Evolutionary conservation across 257 asterid species (phyloP).

Genomic region (Fraxinus americana): DNA sequence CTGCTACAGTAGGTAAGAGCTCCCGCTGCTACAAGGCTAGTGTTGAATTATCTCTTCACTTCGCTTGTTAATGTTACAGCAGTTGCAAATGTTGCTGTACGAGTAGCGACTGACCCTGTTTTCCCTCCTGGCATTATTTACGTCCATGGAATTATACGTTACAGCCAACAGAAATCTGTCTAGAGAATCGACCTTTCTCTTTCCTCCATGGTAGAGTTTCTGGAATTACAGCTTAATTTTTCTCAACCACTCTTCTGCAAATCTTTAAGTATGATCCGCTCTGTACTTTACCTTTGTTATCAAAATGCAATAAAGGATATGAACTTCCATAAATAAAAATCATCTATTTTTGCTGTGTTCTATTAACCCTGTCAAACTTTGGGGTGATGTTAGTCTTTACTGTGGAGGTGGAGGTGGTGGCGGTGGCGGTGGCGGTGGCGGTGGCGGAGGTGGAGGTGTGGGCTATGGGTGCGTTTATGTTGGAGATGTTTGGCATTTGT

Average conservation of each 20-base stretch:
- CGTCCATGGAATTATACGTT: slow-evolving; percentile 66
- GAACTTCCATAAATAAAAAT: too few species aligned
- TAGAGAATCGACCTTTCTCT: background rate
- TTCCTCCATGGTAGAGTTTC: background rate
- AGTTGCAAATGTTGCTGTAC: slow-evolving; percentile 82
- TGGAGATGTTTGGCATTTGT: too few species aligned
- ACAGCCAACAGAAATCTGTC: slow-evolving; percentile 61
- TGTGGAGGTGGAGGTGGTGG: too few species aligned
- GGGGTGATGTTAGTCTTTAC: too few species aligned
- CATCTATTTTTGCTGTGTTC: too few species aligned
- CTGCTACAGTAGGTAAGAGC: too few species aligned
- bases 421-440: too few species aligned
- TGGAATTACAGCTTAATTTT: background rate
- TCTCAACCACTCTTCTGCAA: background rate
- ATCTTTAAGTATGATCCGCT: background rate
- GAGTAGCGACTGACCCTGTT: slow-evolving; percentile 86
- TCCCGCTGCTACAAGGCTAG: too few species aligned
- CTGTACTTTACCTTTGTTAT: background rate
- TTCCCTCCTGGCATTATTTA: slow-evolving; percentile 92
- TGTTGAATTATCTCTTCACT: slow-evolving; percentile 36
- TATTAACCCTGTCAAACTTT: too few species aligned
- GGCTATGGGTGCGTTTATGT: too few species aligned
- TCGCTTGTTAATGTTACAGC: slow-evolving; percentile 82
- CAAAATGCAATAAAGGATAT: background rate
- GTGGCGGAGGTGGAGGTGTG: too few species aligned